Conservation (phyloP, 1,284 basidiomycete species). For the Cutaneotrichosporon mucoides region DNA sequence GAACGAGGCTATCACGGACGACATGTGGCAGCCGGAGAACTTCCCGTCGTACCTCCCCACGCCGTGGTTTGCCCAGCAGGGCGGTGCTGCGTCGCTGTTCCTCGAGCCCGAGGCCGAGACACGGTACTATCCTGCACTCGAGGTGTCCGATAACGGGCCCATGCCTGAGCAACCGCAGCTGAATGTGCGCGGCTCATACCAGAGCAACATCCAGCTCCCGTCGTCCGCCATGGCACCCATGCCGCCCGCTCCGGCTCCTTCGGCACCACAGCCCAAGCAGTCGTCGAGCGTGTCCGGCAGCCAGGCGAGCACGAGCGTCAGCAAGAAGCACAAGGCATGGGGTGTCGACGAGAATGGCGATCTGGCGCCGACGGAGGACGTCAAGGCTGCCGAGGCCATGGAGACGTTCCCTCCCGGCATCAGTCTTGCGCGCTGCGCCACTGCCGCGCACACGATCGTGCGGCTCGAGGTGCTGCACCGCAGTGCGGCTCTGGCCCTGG, state of each 20-base stretch:
- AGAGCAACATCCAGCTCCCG: neutral
- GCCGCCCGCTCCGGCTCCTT: neutral
- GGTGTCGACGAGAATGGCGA: conserved; percentile 42
- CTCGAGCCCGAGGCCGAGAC: neutral
- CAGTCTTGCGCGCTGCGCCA: conserved; percentile 44
- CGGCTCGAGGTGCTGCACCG: conserved; percentile 48
- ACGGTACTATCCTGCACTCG: neutral
- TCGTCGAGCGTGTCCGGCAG: neutral
- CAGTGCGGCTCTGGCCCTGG: conserved; percentile 44
- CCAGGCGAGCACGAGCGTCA: neutral
- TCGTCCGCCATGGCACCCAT: neutral
- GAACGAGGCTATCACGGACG: conserved; percentile 23
- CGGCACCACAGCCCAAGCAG: neutral
- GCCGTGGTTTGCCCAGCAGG: conserved; percentile 43
- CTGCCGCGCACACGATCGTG: conserved; percentile 49
- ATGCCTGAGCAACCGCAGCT: neutral
- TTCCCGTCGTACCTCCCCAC: conserved; percentile 40
- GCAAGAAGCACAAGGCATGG: conserved; percentile 43
- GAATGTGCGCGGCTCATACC: conserved; percentile 5
- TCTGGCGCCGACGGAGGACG: conserved; percentile 8
- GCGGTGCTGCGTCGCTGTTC: conserved; percentile 32
- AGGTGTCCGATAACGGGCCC: neutral
- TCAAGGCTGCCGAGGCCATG: conserved; percentile 8
- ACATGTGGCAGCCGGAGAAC: conserved; percentile 42
- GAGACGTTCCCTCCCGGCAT: conserved; percentile 48